Percentiles rank a stretch among this genome's conserved stretches.
Conservation (phyloP, 2,329 filamentous ascomycete species). For the Zelopaecilomyces penicillatus region DNA sequence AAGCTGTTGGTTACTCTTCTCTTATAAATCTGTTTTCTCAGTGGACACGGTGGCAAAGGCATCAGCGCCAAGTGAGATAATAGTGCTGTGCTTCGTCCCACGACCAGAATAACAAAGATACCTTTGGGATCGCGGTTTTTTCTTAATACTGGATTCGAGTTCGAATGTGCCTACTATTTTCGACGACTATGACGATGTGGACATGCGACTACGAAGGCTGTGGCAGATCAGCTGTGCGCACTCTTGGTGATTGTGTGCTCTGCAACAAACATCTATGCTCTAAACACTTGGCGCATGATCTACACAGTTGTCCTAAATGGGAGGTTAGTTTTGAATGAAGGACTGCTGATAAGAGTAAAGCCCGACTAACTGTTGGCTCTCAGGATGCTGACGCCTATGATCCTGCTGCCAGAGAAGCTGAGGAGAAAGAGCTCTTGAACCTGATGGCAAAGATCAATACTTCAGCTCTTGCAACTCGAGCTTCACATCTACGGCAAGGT, state of each 20-base stretch:
- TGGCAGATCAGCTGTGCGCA: constrained; percentile 24
- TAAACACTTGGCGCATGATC: constrained; percentile 21
- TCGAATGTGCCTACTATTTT: too few relatives aligned
- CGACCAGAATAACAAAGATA: too few relatives aligned
- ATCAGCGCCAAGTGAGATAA: too few relatives aligned
- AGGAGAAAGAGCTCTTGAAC: constrained; percentile 23
- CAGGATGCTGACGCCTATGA: constrained; percentile 29
- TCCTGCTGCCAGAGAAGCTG: constrained; percentile 23
- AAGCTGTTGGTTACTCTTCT: too few relatives aligned
- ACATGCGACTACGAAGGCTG: constrained; percentile 24
- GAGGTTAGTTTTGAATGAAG: constrained; percentile 26
- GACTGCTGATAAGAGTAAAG: constrained; percentile 1
- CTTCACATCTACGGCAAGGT: constrained; percentile 26
- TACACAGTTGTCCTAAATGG: constrained; percentile 29
- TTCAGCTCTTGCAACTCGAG: constrained; percentile 26
- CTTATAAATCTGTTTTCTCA: too few relatives aligned
- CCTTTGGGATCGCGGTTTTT: too few relatives aligned
- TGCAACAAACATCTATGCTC: constrained; percentile 31
- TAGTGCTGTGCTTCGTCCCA: too few relatives aligned
- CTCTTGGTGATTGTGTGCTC: constrained; percentile 28
- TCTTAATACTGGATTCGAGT: too few relatives aligned
- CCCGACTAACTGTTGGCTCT: constrained; percentile 10
- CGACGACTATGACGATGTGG: constrained; percentile 23
- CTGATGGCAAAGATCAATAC: constrained; percentile 28
- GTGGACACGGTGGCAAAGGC: too few relatives aligned